Conservation (phyloP, 257 asterid genomes). For the Echites panduratus region DNA sequence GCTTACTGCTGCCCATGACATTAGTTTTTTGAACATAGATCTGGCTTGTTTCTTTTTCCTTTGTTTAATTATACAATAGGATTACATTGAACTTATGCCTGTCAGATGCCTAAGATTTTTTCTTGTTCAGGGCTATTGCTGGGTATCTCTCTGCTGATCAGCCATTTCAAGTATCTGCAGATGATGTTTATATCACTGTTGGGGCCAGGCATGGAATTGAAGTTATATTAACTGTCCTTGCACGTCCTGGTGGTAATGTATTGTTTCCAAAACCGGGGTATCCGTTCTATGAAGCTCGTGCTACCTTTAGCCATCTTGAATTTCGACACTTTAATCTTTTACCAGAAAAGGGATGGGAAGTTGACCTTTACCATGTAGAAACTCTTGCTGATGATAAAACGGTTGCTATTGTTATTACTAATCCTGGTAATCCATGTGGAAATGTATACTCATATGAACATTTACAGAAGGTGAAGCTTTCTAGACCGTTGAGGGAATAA, state of each 20-base stretch:
- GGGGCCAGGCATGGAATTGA: conserved; percentile 72
- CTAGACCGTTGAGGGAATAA: neutral
- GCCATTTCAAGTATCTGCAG: conserved; percentile 35
- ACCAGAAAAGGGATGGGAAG: conserved; percentile 57
- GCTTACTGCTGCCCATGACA: no score
- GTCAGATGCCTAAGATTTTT: neutral
- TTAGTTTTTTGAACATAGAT: no score
- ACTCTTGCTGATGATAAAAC: conserved; percentile 62
- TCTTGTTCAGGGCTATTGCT: conserved; percentile 49
- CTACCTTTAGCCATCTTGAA: conserved; percentile 45
- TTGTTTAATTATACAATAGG: neutral
- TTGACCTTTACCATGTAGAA: conserved; percentile 50
- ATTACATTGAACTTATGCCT: neutral
- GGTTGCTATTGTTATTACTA: conserved; percentile 58
- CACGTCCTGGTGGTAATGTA: conserved; percentile 60
- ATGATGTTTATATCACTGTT: conserved; percentile 48
- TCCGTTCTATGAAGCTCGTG: conserved; percentile 54
- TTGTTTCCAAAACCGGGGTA: conserved; percentile 64
- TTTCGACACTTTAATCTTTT: conserved; percentile 60
- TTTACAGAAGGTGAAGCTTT: conserved; percentile 43
- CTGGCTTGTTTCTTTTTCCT: no score
- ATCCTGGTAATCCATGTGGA: conserved; percentile 84
- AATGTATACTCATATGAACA: conserved; percentile 50
- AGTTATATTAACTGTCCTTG: conserved; percentile 40
- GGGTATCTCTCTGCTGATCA: conserved; percentile 42